Conservation (phyloP, 192 early-diverging fungal genomes). For the Coemansia sp. region DNA sequence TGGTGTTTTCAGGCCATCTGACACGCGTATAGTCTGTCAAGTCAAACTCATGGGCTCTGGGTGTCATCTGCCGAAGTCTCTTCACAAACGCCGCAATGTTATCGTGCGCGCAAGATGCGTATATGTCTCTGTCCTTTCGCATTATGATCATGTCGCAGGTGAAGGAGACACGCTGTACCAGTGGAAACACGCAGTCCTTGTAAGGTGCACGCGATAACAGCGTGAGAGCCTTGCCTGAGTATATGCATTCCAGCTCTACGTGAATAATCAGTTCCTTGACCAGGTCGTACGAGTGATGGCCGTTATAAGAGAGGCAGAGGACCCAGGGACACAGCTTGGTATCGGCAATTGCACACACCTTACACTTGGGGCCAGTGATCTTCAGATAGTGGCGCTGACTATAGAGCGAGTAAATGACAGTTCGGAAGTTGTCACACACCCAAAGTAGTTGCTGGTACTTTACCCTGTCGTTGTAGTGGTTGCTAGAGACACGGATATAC, state of each 20-base stretch:
- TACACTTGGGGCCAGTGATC: not conserved
- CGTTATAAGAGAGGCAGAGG: not conserved
- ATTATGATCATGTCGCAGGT: not conserved
- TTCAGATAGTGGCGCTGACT: not conserved
- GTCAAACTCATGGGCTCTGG: not conserved
- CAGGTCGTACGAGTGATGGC: not conserved
- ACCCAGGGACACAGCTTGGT: not conserved
- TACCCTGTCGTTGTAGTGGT: not conserved
- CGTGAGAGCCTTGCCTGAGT: not conserved
- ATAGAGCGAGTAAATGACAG: not conserved
- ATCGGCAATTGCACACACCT: not conserved
- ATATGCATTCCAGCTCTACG: not conserved
- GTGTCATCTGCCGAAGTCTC: not conserved
- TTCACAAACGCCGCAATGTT: not conserved
- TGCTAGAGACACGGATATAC: not conserved
- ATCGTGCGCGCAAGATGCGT: not conserved
- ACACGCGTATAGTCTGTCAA: not conserved
- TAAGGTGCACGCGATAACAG: not conserved
- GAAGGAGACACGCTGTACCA: not conserved
- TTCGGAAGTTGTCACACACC: not conserved
- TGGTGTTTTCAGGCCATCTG: not conserved
- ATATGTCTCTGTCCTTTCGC: not conserved
- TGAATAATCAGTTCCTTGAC: not conserved
- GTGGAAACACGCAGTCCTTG: not conserved
- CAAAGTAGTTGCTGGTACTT: not conserved